Base-by-base conservation (phyloP, 768 basidiomycete genomes). In the Boletales sp. region DNA sequence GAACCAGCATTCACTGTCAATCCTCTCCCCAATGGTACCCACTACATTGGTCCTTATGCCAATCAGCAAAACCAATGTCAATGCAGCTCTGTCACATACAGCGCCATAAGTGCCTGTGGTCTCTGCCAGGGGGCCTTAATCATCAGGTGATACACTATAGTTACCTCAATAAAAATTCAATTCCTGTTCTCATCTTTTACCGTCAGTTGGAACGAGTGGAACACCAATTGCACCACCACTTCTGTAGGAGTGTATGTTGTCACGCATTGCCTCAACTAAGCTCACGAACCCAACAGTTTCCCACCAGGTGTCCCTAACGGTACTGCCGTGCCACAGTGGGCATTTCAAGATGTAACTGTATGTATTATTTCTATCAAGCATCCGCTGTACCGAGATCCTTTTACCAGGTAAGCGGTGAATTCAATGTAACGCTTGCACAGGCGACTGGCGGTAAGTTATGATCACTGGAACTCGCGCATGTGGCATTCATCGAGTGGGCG, bases 281-380 rank as follows among this genome's bases (percentile, higher is more conserved):
- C 25, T 54, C 8, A 56, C 14, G 10, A 21, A 28, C 37, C 7
- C 50, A 15, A 47, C 38, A 80, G 80, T 17, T 84, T 69, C 53
- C 77, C 80, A 0, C 45, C 66, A 13, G 57, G 64, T n/a, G 64
- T 85, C 43, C 83, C 84, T 2, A 49, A 57, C 1, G 75, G 74
- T 10, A 71, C 78, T 2, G 66, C 70, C 9, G 72, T 86, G 18
- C 84, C 83, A 9, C 74, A 74, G 11, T 86, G 84, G 84, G 83
- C 83, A 12, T 86, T 77, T 53, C 65, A 79, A 32, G 75, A 82
- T 49, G 76, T 84, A 17, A 63, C 70, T 58, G 75, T 76, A 58
- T 42, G 76, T 35, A 34, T 38, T 61, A 55, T 37, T 28, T 21
- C 11, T 8, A 17, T 33, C 11, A 0, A 3, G 7, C 12, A 13